phyloP scores from a whole-genome alignment of 495 filamentous ascomycete genomes.

The Penicillium robsamsonii region DNA sequence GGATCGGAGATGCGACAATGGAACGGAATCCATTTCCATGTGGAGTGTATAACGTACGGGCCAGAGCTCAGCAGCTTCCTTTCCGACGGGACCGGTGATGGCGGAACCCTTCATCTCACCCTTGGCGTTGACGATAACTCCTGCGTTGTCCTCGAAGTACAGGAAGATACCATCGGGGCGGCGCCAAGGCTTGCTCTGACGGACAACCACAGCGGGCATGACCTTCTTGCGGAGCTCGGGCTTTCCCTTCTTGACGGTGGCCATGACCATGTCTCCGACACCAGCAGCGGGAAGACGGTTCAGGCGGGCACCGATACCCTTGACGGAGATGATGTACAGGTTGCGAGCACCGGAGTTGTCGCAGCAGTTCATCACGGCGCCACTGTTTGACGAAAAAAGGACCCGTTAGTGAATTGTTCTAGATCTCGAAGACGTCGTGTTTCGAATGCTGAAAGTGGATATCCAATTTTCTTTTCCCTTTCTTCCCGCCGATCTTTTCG shows the following conservation, averaged over 20 bases:
- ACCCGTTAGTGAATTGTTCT: conserved; percentile 20
- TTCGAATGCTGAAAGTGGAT: conserved; percentile 9
- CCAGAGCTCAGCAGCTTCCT: conserved; percentile 99
- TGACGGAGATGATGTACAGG: conserved; percentile 99
- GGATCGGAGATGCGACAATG: neutral
- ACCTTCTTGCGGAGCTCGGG: conserved; percentile 99
- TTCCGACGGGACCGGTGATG: conserved; percentile 98
- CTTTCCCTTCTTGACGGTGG: conserved; percentile 99
- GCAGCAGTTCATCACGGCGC: conserved; percentile 94
- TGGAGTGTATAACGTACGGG: conserved; percentile 61
- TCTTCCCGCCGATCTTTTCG: conserved; percentile 7
- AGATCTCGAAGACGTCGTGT: conserved; percentile 9
- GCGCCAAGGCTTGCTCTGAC: conserved; percentile 99
- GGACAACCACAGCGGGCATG: conserved; percentile 97
- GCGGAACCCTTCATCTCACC: conserved; percentile 99
- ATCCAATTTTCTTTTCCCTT: conserved; percentile 5
- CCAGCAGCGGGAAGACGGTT: conserved; percentile 97
- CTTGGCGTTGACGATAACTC: conserved; percentile 99
- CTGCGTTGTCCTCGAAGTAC: conserved; percentile 99
- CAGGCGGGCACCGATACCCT: conserved; percentile 96
- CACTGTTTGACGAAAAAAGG: conserved; percentile 53
- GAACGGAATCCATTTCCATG: neutral
- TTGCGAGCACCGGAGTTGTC: conserved; percentile 99
- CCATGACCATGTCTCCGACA: conserved; percentile 99
- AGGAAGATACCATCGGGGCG: conserved; percentile 95